Percentiles rank a stretch among this genome's conserved stretches.
These are phyloP conservation scores for Trichaptum fuscoviolaceum DNA, from an alignment of 768 basidiomycete species.

Conservation along the genomic window DNA sequence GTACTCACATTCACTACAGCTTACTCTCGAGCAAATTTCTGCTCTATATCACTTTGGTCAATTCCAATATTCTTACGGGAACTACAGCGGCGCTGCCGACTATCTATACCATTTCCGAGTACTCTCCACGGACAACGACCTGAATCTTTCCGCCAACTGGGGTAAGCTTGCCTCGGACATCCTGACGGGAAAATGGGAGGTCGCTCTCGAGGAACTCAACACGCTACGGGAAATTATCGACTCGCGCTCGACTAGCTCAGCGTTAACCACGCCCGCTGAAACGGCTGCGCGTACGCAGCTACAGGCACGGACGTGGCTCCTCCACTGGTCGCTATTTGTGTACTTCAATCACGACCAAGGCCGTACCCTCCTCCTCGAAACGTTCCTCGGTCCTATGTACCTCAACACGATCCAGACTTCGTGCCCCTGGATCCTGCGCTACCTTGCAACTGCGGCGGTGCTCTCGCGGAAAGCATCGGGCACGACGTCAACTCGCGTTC, in stretches of 20 bases:
- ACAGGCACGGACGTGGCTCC: constrained; percentile 92
- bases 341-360: constrained; percentile 97
- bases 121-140: constrained; percentile 87
- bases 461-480: constrained; percentile 75
- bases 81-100: constrained; percentile 94
- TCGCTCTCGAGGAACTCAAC: constrained; percentile 93
- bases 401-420: constrained; percentile 98
- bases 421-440: constrained; percentile 90
- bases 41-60: constrained; percentile 97
- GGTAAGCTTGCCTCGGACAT: constrained; percentile 97
- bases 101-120: constrained; percentile 99
- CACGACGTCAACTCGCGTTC: constrained; percentile 62
- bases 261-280: constrained; percentile 38
- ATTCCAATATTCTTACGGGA: constrained; percentile 98
- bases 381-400: constrained; percentile 93
- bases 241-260: constrained; percentile 54
- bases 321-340: constrained; percentile 97
- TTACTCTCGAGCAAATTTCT: constrained; percentile 92
- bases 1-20: constrained; percentile 38
- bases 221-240: constrained; percentile 92
- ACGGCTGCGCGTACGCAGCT: constrained; percentile 81
- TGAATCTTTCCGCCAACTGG: constrained; percentile 97
- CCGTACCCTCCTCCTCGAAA: constrained; percentile 87
- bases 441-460: constrained; percentile 89
- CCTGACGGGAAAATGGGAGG: constrained; percentile 90